Evolutionary conservation across 352 stramenopile species (phyloP), one percentile per base, ranked within the genome.

Genomic region (Pythium rishiriense): DNA sequence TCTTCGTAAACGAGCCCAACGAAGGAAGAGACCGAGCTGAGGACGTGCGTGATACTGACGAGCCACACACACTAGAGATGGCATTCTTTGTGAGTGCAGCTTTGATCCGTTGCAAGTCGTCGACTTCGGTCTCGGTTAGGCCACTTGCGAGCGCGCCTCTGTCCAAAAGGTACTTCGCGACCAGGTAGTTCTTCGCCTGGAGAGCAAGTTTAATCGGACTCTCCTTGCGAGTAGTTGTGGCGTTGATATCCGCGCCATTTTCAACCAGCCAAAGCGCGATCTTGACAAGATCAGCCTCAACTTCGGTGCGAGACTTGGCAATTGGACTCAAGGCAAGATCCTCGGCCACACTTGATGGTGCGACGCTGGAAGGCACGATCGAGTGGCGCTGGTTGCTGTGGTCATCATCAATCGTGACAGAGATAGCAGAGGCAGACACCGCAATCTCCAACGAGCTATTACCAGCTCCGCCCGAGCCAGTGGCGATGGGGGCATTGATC

Each of bases 191-290:
- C 24, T 69, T 69, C 6, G 53, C 50, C 31, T 76, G 61, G 7
- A 80, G 58, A 4, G 77, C 70, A 14, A 71, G 58, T 41, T 87
- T 81, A 21, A 82, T 58, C 10, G 78, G 57, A 17, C 69, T 79
- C 22, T 80, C 52, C 1, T 70, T 65, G 15, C 31, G 22, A 3
- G 41, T 25, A 29, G 79, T 78, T 43, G 61, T 11, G 12, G 46
- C 57, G 45, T 91, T 79, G 19, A 79, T 66, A 28, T 85, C 73
- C 42, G 73, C 75, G 11, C 79, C 79, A 43, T 81, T 80, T 48
- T 88, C 79, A 17, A 88, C 37, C 35, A 88, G 65, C 79, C 79
- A 88, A 26, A 82, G 50, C 9, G 66, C 63, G 19, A 78, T 63
- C 55, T 80, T 75, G 35, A 81, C 65, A 0, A 74, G 33, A 28